Evolutionary conservation across 805 yeast genomes (phyloP), one percentile per base, ranked within the genome.

Genomic region (Candida pini): DNA sequence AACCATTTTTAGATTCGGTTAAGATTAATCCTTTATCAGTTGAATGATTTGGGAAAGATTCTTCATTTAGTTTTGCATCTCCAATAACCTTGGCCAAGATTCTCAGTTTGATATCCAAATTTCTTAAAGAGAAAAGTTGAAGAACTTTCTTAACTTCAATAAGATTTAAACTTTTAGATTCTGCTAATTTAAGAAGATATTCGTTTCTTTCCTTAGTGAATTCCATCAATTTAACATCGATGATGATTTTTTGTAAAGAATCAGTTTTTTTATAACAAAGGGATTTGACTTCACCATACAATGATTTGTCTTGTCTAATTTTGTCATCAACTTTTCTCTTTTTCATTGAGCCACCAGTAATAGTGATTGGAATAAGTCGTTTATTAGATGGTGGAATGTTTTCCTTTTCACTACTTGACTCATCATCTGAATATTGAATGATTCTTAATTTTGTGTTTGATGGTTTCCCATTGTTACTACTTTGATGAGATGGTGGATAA

Each of bases 131-230:
- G 30, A 53, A 48, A 13, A 53, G 34, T 20, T 38, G 33, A 7
- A 52, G 29, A 4, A 53, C 49, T n/a, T 36, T 39, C n/a, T 38
- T 33, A 21, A 53, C 51, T 12, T 51, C 53, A 7, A 18, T 30
- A 12, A 28, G 10, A 28, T 38, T 28, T 24, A 51, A 18, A 14
- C 41, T 36, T 29, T 50, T 53, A n/a, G 22, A 21, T 5, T 17
- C 20, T 5, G 53, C 45, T 13, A 40, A 15, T 7, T 41, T 40
- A 4, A 37, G 26, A 15, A 51, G 47, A 10, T 37, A 31, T 1
- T 28, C 29, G n/a, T 28, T 30, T 32, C 51, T 44, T 3, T 36
- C 24, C 14, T 17, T 21, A n/a, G 42, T 36, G 15, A 49, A 20
- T 9, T 38, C 36, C 6, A 44, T 34, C 17, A 51, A 18, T 2